Evolutionary conservation across 2,329 filamentous ascomycete genomes (phyloP).

Genomic region (Alternaria viburni): DNA sequence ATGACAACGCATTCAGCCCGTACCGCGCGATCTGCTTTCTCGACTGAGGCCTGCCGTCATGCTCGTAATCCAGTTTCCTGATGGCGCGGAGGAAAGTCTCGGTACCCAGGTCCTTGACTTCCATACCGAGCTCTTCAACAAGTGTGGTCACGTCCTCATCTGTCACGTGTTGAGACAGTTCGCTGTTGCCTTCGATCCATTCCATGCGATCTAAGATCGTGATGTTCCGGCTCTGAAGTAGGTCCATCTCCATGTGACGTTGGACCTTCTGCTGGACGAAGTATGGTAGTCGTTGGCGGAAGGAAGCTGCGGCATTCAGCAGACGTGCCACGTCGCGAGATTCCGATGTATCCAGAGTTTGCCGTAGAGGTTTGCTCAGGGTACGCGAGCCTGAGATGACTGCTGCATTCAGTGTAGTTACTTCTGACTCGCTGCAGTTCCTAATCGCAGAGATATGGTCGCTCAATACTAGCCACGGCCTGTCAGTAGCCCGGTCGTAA

Average conservation of each 20-base stretch:
- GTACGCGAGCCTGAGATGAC: constrained; percentile 43
- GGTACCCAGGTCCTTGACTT: constrained; percentile 52
- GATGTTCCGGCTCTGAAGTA: constrained; percentile 72
- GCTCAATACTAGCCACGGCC: constrained; percentile 84
- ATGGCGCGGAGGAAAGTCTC: constrained; percentile 61
- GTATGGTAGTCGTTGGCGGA: constrained; percentile 73
- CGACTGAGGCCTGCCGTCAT: constrained; percentile 47
- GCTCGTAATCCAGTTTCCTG: constrained; percentile 54
- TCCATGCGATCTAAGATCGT: constrained; percentile 72
- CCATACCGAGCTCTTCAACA: constrained; percentile 68
- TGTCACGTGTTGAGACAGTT: constrained; percentile 78
- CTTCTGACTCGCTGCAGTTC: constrained; percentile 78
- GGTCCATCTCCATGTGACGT: constrained; percentile 71
- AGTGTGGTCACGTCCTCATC: constrained; percentile 69
- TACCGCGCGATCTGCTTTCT: constrained; percentile 69
- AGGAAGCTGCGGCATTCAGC: constrained; percentile 71
- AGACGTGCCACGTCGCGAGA: constrained; percentile 65
- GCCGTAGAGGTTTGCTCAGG: constrained; percentile 29
- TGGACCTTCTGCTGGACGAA: constrained; percentile 72
- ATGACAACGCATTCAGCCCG: constrained; percentile 75
- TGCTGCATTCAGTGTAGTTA: constrained; percentile 71
- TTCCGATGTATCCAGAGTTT: constrained; percentile 40
- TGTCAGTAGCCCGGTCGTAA: constrained; percentile 71
- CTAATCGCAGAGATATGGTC: constrained; percentile 81
- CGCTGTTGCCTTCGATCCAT: constrained; percentile 77